Conservation (phyloP, 129 eudicot species). For the Dittrichia graveolens region DNA sequence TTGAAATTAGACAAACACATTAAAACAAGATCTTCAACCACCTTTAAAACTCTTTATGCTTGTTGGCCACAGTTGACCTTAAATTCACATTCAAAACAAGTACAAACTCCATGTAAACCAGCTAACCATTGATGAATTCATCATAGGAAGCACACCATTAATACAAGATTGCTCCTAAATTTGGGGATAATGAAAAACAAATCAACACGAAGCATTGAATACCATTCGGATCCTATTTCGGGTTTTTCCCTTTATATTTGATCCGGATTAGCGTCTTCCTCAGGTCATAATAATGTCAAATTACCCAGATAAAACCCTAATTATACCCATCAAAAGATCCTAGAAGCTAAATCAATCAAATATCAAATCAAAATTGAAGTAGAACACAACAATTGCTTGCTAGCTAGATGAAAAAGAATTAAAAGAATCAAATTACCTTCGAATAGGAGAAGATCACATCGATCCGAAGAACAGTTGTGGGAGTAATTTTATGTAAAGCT, state of each 20-base stretch:
- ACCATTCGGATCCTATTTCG: constrained; percentile 19
- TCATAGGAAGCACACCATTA: background rate
- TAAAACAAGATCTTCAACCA: constrained; percentile 13
- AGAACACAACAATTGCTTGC: background rate
- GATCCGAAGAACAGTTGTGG: constrained; percentile 22
- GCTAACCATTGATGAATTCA: background rate
- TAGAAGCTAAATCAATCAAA: constrained; percentile 7
- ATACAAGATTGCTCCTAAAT: background rate
- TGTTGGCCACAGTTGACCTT: constrained; percentile 27
- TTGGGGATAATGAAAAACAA: background rate
- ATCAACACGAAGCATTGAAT: background rate
- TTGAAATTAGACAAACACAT: background rate
- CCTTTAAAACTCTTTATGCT: constrained; percentile 1
- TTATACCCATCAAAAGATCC: constrained; percentile 20
- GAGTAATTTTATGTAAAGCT: background rate
- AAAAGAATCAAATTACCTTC: constrained; percentile 12
- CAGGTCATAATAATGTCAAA: background rate
- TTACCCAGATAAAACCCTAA: constrained; percentile 14
- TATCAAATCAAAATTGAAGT: constrained; percentile 13
- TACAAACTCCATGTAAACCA: constrained; percentile 18
- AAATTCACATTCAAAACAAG: constrained; percentile 5
- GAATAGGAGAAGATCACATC: constrained; percentile 34
- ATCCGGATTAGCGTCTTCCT: constrained; percentile 24
- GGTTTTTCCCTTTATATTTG: background rate
- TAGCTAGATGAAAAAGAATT: background rate